Percentiles rank a stretch among this genome's conserved stretches.
phyloP scores from a whole-genome alignment of 192 early-diverging fungal genomes.

The Coemansia sp. region DNA sequence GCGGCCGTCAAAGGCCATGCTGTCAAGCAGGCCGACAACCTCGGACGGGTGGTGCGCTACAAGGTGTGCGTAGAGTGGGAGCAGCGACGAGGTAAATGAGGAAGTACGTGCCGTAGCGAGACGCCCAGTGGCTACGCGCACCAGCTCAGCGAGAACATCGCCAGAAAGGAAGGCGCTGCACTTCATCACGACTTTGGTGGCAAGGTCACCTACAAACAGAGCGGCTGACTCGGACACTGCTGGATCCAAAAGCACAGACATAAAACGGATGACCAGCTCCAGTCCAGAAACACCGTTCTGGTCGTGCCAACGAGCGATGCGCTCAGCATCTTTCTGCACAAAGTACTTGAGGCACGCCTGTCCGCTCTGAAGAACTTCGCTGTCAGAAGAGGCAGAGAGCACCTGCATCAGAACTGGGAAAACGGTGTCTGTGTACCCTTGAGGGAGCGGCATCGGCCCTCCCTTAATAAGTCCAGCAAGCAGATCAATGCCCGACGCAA shows the following conservation, averaged over 20 bases:
- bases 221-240: constrained; percentile 75
- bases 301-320: constrained; percentile 76
- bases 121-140: constrained; percentile 73
- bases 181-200: constrained; percentile 84
- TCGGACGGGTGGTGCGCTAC: constrained; percentile 68
- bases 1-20: constrained; percentile 58
- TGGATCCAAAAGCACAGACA: constrained; percentile 78
- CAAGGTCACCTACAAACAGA: constrained; percentile 88
- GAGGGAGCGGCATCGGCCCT: constrained; percentile 73
- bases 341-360: constrained; percentile 82
- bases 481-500: constrained; percentile 67
- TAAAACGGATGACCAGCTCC: constrained; percentile 77
- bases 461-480: constrained; percentile 71
- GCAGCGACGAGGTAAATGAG: constrained; percentile 81
- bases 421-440: constrained; percentile 68
- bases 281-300: constrained; percentile 61
- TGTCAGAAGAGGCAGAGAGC: constrained; percentile 68
- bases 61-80: constrained; percentile 87
- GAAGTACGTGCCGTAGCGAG: constrained; percentile 74
- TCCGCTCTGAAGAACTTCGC: constrained; percentile 84
- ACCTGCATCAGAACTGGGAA: constrained; percentile 83
- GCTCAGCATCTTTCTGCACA: constrained; percentile 73
- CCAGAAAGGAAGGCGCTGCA: constrained; percentile 36
- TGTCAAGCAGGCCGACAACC: constrained; percentile 72
- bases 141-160: constrained; percentile 67